Base-by-base conservation (phyloP, 2,329 filamentous ascomycete species). In the Venturia pyrina region DNA sequence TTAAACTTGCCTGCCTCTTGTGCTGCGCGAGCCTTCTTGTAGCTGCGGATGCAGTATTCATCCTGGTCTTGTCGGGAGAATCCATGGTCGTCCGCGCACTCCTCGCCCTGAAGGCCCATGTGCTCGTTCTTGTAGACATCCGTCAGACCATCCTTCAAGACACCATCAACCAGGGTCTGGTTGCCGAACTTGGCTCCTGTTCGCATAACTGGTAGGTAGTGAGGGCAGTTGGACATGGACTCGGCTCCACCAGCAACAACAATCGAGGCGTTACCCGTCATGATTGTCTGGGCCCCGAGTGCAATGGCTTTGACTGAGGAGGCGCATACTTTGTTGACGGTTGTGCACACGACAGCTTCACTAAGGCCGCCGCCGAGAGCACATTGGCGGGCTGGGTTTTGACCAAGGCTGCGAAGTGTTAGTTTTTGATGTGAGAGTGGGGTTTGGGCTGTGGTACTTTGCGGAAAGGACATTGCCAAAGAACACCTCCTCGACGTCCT, bases 251-350 rank as follows among this genome's bases (percentile, higher is more conserved):
- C 95, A 70, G 93, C 95, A 67, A 99, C 91, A 70, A 99, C 87
- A 70, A 97, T 88, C 72, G 91, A 88, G 70, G 93, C 93, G 76
- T 91, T 96, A 71, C 95, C 93, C 65, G 93, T 96, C 78, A 98
- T 92, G 81, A 99, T 99, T 73, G 93, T 97, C 80, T 98, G 95
- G 63, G 93, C 91, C 71, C 90, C 95, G 68, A 99, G 85, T 70
- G 96, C 91, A 75, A 99, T 89, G 71, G 95, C 91, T 83, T 99
- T 99, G 76, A 97, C 82, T 57, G 89, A 88, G 11, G 93, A 97
- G 69, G 95, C 95, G 85, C 95, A 99, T 76, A 99, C 95, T 83
- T 99, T 99, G 88, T 99, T 99, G 75, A 99, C 86, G 64, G 93
- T 96, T 59, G 95, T 99, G 80, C 89, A 90, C 71, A 96, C 85